phyloP scores from a whole-genome alignment of 306 rosid species.

The Purshia tridentata region DNA sequence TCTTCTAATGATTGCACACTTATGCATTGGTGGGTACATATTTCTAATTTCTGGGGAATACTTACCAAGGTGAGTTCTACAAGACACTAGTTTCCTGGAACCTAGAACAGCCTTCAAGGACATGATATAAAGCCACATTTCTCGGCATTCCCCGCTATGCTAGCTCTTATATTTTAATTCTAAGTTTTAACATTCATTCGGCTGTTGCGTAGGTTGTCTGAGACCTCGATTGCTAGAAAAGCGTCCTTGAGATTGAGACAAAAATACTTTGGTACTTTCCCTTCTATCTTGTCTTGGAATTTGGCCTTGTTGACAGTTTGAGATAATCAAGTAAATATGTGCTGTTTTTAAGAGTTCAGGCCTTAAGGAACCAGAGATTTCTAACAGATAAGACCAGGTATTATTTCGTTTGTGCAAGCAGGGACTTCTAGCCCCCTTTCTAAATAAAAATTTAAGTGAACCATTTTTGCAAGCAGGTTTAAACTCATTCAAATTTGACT shows the following conservation, averaged over 20 bases:
- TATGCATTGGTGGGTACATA: background rate
- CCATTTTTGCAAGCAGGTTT: background rate
- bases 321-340: background rate
- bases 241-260: background rate
- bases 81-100: background rate
- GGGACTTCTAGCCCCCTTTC: background rate
- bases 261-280: background rate
- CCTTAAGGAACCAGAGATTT: background rate
- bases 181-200: background rate
- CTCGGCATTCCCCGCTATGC: background rate
- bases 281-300: background rate
- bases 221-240: background rate
- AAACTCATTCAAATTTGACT: background rate
- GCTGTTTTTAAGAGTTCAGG: background rate
- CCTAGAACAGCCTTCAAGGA: background rate
- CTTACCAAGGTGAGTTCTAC: background rate
- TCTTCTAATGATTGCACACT: background rate
- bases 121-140: background rate
- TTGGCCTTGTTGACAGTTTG: background rate
- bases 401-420: background rate
- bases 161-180: background rate
- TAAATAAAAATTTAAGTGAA: background rate
- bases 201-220: background rate
- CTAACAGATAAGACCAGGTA: background rate
- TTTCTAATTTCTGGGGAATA: background rate